Evolutionary conservation across 768 basidiomycete genomes (phyloP), one percentile per base, ranked within the genome.

Genomic region (Panaeolus cyanescens): DNA sequence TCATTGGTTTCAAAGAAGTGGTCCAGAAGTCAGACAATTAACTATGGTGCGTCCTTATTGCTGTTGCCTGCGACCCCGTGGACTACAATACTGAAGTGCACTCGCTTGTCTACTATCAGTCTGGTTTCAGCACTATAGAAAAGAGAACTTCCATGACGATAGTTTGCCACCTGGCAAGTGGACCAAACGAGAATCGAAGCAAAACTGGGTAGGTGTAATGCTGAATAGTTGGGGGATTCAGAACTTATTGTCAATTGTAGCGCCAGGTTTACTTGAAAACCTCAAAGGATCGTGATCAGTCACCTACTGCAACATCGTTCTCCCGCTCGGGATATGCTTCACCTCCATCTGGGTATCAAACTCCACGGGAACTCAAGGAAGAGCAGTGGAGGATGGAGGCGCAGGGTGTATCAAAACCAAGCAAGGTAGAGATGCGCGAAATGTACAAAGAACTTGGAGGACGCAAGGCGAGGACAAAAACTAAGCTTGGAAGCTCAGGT

Each of bases 131-230:
- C 89, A 92, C 65, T 95, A 93, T 72, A 81, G 95, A 58, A 92
- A 89, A 65, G 92, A 95, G 63, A 88, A 90, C 66, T 93, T 97
- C 65, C 88, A 93, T 42, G 91, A 93, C 63, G 86, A 88, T 31
- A 87, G 84, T 60, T 72, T 92, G 54, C 89, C 91, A 3, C 83
- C 88, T 9, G 92, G 89, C 33, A 95, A 95, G 73, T 97, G 95
- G 95, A 91, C 93, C 8, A 92, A 91, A 70, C 82, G 90, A 59
- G 95, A 97, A 73, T 95, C 93, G n/a, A 97, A 95, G 72, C 90
- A 93, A 74, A 90, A 90, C 65, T 97, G 95, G 95, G 90, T 87
- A 64, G 22, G 77, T 80, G 62, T 6, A 55, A 54, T 60, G 28
- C 45, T 50, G 22, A 50, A 28, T 25, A 50, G 25, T 50, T 4